Evolutionary conservation across 768 basidiomycete genomes (phyloP).

Genomic region (Xanthoconium purpureum): DNA sequence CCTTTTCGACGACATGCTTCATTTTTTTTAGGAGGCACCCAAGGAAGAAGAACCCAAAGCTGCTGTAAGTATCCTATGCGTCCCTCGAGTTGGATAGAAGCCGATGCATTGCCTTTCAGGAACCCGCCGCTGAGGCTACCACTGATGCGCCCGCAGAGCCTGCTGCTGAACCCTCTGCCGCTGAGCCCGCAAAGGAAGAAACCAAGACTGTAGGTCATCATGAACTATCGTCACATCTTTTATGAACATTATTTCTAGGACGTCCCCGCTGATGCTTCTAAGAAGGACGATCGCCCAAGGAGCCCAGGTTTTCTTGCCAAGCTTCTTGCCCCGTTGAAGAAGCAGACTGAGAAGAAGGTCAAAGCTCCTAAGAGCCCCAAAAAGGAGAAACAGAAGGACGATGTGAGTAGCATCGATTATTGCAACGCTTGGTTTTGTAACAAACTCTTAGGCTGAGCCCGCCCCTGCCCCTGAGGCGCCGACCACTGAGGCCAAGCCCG

Average conservation of each 20-base stretch:
- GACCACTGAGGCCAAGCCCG: slow-evolving; percentile 25
- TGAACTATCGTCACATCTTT: slow-evolving; percentile 33
- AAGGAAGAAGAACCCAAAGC: slow-evolving; percentile 40
- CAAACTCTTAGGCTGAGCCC: slow-evolving; percentile 29
- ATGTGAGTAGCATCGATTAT: slow-evolving; percentile 38
- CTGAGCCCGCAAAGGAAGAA: slow-evolving; percentile 42
- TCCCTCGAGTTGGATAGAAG: rapidly evolving
- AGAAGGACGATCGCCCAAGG: slow-evolving; percentile 81
- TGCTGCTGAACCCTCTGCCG: slow-evolving; percentile 29
- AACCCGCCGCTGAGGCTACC: slow-evolving; percentile 33
- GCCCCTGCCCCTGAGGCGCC: slow-evolving; percentile 36
- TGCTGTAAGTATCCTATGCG: slow-evolving; percentile 31
- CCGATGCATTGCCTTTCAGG: slow-evolving; percentile 28
- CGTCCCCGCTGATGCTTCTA: slow-evolving; percentile 47
- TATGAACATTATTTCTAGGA: slow-evolving; percentile 8
- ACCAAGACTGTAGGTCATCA: slow-evolving; percentile 37
- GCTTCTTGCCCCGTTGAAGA: slow-evolving; percentile 69
- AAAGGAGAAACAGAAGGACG: slow-evolving; percentile 81
- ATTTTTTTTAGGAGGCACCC: slow-evolving; percentile 35
- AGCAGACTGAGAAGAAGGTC: slow-evolving; percentile 55
- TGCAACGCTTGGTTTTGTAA: not conserved
- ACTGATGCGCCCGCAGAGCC: slow-evolving; percentile 21
- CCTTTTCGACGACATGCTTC: not conserved
- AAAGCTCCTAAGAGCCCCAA: slow-evolving; percentile 71
- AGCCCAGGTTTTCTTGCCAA: slow-evolving; percentile 75